A percentile compares a stretch with the other conserved stretches of the same genome.
These are phyloP conservation scores for Hypoxylon sp. DNA, from an alignment of 2,329 filamentous ascomycete species.

Conservation along the genomic window DNA sequence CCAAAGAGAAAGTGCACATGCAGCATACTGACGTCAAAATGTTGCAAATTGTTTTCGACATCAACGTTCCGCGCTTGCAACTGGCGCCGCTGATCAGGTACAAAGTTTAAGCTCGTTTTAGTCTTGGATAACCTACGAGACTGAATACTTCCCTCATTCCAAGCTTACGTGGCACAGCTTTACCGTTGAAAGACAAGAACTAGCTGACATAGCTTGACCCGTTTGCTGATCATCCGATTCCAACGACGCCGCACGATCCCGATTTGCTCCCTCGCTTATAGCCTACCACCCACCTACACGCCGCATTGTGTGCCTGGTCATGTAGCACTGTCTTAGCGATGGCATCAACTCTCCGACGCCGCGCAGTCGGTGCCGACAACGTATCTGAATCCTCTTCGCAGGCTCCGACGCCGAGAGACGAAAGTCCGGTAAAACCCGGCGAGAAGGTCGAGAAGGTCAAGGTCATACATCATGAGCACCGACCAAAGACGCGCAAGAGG, in stretches of 20 bases:
- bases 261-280: conserved; percentile 14
- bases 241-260: conserved; percentile 20
- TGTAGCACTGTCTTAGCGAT: conserved; percentile 47
- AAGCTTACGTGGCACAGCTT: conserved; percentile 2
- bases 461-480: conserved; percentile 58
- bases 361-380: conserved; percentile 47
- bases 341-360: conserved; percentile 52
- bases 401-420: conserved; percentile 48
- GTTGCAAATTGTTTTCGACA: conserved; percentile 32
- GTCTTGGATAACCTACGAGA: conserved; percentile 11
- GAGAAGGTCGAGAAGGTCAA: conserved; percentile 59
- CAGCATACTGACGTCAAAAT: conserved; percentile 39
- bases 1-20: conserved; percentile 23
- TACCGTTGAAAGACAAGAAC: conserved; percentile 2
- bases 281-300: conserved; percentile 15
- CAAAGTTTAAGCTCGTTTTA: not conserved
- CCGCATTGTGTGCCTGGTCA: conserved; percentile 38
- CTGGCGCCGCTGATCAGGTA: conserved; percentile 32
- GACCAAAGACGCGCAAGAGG: conserved; percentile 73
- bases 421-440: conserved; percentile 53
- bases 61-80: conserved; percentile 25
- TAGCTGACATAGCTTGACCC: conserved; percentile 29
- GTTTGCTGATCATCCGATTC: conserved; percentile 25
- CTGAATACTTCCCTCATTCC: conserved; percentile 2
- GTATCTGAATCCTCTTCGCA: conserved; percentile 51